A percentile compares a stretch with the other conserved stretches of the same genome.
Conservation (phyloP, 75 land plant genomes). For the Ceratopteris richardii region DNA sequence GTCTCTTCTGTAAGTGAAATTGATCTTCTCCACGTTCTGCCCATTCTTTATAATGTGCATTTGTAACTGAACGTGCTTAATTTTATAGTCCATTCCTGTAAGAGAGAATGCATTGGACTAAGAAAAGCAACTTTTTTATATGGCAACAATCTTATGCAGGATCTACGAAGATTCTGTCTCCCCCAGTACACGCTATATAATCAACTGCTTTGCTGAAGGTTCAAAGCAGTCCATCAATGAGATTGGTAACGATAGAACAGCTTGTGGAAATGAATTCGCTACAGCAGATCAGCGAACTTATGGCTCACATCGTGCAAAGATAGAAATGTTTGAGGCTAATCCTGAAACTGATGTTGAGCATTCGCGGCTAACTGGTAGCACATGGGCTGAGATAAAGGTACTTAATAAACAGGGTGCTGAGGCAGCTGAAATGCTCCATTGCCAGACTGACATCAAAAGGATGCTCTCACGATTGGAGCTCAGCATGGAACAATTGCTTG, state of each 20-base stretch:
- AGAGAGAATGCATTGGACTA: no score
- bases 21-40: no score
- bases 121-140: no score
- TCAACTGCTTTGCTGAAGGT: not conserved
- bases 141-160: no score
- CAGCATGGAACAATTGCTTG: conserved; percentile 22
- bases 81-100: no score
- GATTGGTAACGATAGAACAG: not conserved
- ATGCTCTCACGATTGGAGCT: conserved; percentile 14
- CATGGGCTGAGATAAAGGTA: conserved; percentile 19
- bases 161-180: not conserved
- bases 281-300: not conserved
- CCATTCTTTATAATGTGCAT: no score
- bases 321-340: conserved; percentile 3
- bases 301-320: not conserved
- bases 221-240: not conserved
- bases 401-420: conserved; percentile 6
- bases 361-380: conserved; percentile 5
- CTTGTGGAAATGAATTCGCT: not conserved
- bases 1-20: no score
- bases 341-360: not conserved
- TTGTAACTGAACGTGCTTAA: no score
- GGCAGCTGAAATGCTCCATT: conserved; percentile 8
- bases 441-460: conserved; percentile 11
- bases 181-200: conserved; percentile 3